Evolutionary conservation across 768 basidiomycete genomes (phyloP), one percentile per base, ranked within the genome.

Genomic region (Baorangia bicolor): DNA sequence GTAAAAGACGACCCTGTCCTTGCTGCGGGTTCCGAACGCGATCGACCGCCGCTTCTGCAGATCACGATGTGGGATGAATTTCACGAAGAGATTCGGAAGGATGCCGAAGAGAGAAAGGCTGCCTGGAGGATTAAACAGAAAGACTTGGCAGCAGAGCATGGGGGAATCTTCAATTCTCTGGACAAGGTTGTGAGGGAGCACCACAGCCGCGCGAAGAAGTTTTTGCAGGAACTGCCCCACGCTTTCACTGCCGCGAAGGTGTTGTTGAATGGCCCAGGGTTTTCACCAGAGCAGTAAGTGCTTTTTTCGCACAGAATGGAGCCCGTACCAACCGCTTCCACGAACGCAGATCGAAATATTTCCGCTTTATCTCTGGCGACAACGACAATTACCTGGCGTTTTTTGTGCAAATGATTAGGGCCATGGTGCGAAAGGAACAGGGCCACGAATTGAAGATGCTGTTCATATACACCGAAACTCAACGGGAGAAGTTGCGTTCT

Each of bases 331-430:
- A 46, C 44, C 30, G 12, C 30, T 45, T 45, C 28, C 28, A 4
- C 23, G 2, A 47, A 33, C 2, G 14, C 12, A 46, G 30, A 23
- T 42, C 31, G 5, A 51, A 41, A 27, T 21, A 34, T 16, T 52
- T 52, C 8, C 13, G 9, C 23, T 43, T 52, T 18, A 0, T 44
- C 23, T 21, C 28, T 0, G 4, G 6, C 13, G 4, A 20, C 7
- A 38, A 53, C 23, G 0, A 23, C 7, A 28, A 7, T 8, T 56
- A 56, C 28, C 4, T 12, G 7, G 5, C 44, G 0, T 7, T 38
- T 5, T 56, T 56, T 14, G 12, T 34, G 3, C 57, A 59, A n/a
- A 51, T 56, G 34, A 18, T 51, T 1, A 16, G 53, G 21, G 18
- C 27, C 2, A 47, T 58, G 49, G 10, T 59, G 3, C 13, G 57